Percentiles rank a stretch among this genome's conserved stretches.
phyloP scores from a whole-genome alignment of 495 filamentous ascomycete species.

The Lentithecium fluviatile region DNA sequence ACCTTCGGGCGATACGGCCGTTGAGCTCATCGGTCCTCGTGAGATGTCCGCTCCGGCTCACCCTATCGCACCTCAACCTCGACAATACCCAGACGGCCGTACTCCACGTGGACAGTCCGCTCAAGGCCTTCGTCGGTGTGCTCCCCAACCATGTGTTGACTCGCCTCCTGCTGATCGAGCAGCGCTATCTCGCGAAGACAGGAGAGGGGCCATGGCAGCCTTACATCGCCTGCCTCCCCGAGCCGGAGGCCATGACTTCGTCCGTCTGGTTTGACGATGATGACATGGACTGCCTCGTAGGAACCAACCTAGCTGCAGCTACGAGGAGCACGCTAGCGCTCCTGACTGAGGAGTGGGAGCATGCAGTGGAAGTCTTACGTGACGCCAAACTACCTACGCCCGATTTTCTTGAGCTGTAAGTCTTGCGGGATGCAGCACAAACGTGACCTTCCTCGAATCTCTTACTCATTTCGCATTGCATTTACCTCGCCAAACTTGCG shows the following conservation, averaged over 20 bases:
- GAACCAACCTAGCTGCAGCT: conserved; percentile 58
- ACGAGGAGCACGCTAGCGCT: conserved; percentile 45
- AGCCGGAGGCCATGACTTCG: conserved; percentile 53
- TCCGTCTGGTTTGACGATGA: conserved; percentile 58
- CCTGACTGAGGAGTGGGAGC: conserved; percentile 55
- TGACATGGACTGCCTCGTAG: conserved; percentile 59
- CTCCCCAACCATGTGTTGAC: conserved; percentile 25
- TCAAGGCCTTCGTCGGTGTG: conserved; percentile 3
- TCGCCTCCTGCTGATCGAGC: conserved; percentile 59
- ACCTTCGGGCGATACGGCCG: conserved; percentile 47
- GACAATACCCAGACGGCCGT: conserved; percentile 35
- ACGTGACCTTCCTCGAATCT: background rate
- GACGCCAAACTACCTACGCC: conserved; percentile 41
- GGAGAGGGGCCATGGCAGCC: conserved; percentile 60
- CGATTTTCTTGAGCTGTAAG: conserved; percentile 43
- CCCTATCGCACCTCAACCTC: conserved; percentile 56
- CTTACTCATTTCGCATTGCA: background rate
- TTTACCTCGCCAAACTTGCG: no score
- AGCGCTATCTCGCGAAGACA: conserved; percentile 48
- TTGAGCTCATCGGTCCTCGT: conserved; percentile 29
- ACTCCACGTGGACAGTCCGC: conserved; percentile 19
- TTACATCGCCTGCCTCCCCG: conserved; percentile 60
- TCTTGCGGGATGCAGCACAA: background rate
- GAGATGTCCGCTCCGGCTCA: conserved; percentile 48
- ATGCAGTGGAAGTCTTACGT: conserved; percentile 42